Evolutionary conservation across 805 yeast species (phyloP).

Genomic region (Metschnikowia henanensis): DNA sequence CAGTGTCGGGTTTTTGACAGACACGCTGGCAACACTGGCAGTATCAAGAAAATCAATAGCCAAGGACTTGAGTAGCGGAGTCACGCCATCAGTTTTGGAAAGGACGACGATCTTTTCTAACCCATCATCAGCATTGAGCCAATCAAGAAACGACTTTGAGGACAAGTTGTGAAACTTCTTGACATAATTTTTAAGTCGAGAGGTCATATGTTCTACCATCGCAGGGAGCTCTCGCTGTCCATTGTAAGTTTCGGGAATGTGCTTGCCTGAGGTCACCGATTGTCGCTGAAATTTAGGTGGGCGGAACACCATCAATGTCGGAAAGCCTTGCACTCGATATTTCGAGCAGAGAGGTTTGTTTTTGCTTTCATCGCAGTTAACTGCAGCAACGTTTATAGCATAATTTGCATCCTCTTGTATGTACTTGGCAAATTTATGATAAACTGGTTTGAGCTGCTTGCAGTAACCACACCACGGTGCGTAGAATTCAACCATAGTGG

Average conservation of each 20-base stretch:
- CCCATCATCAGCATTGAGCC: constrained; percentile 28
- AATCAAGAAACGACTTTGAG: constrained; percentile 23
- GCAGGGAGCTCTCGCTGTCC: constrained; percentile 62
- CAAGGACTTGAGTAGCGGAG: constrained; percentile 60
- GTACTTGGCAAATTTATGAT: constrained; percentile 59
- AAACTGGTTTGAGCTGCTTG: constrained; percentile 63
- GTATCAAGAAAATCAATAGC: constrained; percentile 66
- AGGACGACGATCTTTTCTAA: constrained; percentile 50
- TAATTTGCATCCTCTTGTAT: constrained; percentile 49
- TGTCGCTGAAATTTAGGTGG: constrained; percentile 64
- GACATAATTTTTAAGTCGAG: constrained; percentile 66
- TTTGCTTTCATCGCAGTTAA: constrained; percentile 74
- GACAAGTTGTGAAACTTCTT: constrained; percentile 43
- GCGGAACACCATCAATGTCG: constrained; percentile 78
- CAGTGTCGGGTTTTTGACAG: constrained; percentile 20
- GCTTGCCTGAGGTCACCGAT: constrained; percentile 25
- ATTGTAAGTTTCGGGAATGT: constrained; percentile 55
- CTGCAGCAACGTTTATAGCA: constrained; percentile 69
- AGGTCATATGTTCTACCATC: constrained; percentile 52
- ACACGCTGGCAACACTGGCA: constrained; percentile 47
- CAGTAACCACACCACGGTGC: constrained; percentile 99
- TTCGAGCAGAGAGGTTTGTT: constrained; percentile 71
- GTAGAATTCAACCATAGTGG: constrained; percentile 82
- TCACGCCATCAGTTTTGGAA: constrained; percentile 46
- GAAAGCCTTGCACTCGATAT: constrained; percentile 73